A percentile compares a stretch with the other conserved stretches of the same genome.
Evolutionary conservation across 2,329 filamentous ascomycete genomes (phyloP).

Genomic region (Fusarium pininemorale): DNA sequence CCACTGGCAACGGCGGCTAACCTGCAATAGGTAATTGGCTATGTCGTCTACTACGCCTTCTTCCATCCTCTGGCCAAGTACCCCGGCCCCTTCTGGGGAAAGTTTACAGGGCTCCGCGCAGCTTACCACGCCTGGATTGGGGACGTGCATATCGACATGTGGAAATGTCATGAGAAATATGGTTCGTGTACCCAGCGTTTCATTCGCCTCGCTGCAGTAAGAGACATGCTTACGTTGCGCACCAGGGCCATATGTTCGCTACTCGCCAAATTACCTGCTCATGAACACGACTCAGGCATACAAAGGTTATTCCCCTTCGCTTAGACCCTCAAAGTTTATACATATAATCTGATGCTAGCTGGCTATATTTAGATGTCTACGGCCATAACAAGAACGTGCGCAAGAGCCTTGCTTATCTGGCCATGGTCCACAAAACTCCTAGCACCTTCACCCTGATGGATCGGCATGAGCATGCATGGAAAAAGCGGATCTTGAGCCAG

Average conservation of each 20-base stretch:
- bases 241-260: background rate
- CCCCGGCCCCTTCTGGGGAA: constrained; percentile 48
- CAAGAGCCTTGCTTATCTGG: background rate
- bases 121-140: constrained; percentile 49
- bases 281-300: background rate
- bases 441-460: constrained; percentile 1
- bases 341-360: background rate
- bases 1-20: background rate
- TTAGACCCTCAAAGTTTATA: accelerated
- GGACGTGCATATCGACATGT: constrained; percentile 49
- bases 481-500: constrained; percentile 4
- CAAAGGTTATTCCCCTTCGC: background rate
- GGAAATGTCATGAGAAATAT: constrained; percentile 46
- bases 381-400: background rate
- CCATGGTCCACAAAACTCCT: background rate
- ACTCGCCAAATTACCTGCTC: background rate
- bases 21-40: background rate
- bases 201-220: background rate
- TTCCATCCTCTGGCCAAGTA: constrained; percentile 36
- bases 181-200: constrained; percentile 33
- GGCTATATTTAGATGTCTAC: background rate
- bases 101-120: constrained; percentile 44
- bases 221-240: background rate
- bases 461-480: background rate
- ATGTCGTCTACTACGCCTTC: constrained; percentile 4